These are phyloP conservation scores for Bertia moriformis DNA, from an alignment of 2,329 filamentous ascomycete genomes.

Conservation along the genomic window DNA sequence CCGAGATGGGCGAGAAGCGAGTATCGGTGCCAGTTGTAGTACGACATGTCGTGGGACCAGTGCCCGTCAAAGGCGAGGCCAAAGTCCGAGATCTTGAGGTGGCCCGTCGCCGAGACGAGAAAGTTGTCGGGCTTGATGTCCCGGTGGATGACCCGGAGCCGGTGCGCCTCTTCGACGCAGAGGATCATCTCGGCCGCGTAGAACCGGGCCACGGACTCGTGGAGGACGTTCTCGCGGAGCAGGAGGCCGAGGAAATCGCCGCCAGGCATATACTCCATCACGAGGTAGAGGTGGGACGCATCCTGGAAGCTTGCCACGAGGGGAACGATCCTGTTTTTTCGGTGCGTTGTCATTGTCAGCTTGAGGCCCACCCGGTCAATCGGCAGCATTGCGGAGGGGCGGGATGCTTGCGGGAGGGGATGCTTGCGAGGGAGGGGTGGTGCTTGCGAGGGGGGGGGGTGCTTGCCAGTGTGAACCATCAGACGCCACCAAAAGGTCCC, in stretches of 20 bases:
- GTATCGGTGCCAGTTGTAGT: slow-evolving; percentile 73
- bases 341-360: no score
- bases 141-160: slow-evolving; percentile 78
- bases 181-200: slow-evolving; percentile 94
- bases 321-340: no score
- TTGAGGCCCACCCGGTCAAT: no score
- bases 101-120: slow-evolving; percentile 71
- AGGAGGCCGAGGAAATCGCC: slow-evolving; percentile 83
- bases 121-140: slow-evolving; percentile 98
- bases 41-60: slow-evolving; percentile 80
- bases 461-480: slow-evolving; percentile 83
- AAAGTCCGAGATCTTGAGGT: slow-evolving; percentile 92
- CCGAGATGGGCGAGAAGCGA: slow-evolving; percentile 63
- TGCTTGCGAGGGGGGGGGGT: no score
- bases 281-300: slow-evolving; percentile 66
- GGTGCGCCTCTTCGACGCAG: slow-evolving; percentile 83
- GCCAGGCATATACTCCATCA: slow-evolving; percentile 97
- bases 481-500: slow-evolving; percentile 80
- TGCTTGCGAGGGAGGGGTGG: no score
- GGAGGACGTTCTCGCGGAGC: slow-evolving; percentile 70
- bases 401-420: no score
- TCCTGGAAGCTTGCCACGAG: slow-evolving; percentile 85
- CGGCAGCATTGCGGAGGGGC: no score
- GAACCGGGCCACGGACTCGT: slow-evolving; percentile 65
- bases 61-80: slow-evolving; percentile 89